Evolutionary conservation across 495 filamentous ascomycete species (phyloP).

Genomic region (Geoglossum glabrum): DNA sequence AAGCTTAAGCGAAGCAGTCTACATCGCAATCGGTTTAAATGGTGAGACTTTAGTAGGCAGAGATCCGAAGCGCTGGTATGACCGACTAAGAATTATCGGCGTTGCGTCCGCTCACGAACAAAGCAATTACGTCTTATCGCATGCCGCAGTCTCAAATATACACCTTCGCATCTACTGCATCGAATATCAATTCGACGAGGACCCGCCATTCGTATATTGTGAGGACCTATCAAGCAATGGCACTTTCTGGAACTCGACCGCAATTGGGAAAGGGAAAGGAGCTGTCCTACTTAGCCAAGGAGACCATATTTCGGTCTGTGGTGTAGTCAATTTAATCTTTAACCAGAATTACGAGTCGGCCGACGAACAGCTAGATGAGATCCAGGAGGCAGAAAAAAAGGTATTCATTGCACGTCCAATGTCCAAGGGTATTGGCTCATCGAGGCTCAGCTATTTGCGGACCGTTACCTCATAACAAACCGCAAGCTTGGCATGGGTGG

Average conservation of each 20-base stretch:
- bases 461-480: constrained; percentile 15
- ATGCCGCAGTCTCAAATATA: constrained; percentile 18
- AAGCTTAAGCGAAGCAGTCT: neutral
- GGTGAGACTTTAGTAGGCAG: neutral
- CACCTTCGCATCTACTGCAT: constrained; percentile 22
- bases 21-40: neutral
- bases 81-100: neutral
- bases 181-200: constrained; percentile 16
- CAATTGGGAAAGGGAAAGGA: neutral
- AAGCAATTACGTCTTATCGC: constrained; percentile 4
- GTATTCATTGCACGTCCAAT: neutral
- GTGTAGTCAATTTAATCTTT: neutral
- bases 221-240: constrained; percentile 22
- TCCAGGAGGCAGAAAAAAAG: neutral
- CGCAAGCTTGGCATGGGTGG: constrained; percentile 18
- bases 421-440: neutral
- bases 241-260: constrained; percentile 8
- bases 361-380: neutral
- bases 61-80: neutral
- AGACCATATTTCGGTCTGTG: constrained; percentile 3
- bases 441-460: constrained; percentile 12
- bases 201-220: constrained; percentile 21
- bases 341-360: neutral
- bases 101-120: neutral
- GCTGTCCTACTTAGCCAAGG: constrained; percentile 2